phyloP scores from a whole-genome alignment of 176 grass and related monocot species.

The Tillandsia leiboldiana region DNA sequence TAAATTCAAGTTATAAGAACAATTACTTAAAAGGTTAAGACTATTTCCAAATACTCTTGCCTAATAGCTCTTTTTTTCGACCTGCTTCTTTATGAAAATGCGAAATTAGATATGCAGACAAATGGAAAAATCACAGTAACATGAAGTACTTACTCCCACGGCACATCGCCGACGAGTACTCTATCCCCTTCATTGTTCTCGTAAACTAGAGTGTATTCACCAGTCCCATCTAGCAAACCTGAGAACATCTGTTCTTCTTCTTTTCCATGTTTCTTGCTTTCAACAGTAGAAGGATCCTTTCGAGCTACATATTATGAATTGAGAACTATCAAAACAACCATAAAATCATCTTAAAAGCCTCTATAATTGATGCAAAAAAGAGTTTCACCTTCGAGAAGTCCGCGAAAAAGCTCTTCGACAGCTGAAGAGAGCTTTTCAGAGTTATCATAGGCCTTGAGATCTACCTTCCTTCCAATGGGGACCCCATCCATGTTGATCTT shows the following conservation, averaged over 20 bases:
- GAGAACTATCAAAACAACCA: background rate
- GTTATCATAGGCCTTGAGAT: slow-evolving; percentile 59
- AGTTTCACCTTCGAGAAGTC: slow-evolving; percentile 64
- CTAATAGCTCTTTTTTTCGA: too few relatives aligned
- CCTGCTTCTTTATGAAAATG: too few relatives aligned
- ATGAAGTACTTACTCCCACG: slow-evolving; percentile 72
- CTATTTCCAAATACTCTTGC: background rate
- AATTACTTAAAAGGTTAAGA: background rate
- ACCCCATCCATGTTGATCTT: slow-evolving; percentile 99
- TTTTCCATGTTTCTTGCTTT: slow-evolving; percentile 16
- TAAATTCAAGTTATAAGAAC: background rate
- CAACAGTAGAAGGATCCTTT: slow-evolving; percentile 34
- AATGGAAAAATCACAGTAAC: background rate
- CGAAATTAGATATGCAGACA: too few relatives aligned
- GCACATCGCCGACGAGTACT: slow-evolving; percentile 69
- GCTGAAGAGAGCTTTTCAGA: slow-evolving; percentile 51
- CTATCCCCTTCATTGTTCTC: slow-evolving; percentile 82
- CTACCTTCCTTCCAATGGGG: slow-evolving; percentile 86
- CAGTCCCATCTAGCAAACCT: slow-evolving; percentile 61
- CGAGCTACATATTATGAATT: slow-evolving; percentile 48
- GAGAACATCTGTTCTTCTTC: slow-evolving; percentile 56
- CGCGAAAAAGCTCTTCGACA: slow-evolving; percentile 71
- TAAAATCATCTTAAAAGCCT: background rate
- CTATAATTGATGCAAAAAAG: background rate
- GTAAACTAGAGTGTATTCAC: slow-evolving; percentile 89